A percentile compares a stretch with the other conserved stretches of the same genome.
Conservation (phyloP, 2,329 filamentous ascomycete species). For the Cladosporium sp. region DNA sequence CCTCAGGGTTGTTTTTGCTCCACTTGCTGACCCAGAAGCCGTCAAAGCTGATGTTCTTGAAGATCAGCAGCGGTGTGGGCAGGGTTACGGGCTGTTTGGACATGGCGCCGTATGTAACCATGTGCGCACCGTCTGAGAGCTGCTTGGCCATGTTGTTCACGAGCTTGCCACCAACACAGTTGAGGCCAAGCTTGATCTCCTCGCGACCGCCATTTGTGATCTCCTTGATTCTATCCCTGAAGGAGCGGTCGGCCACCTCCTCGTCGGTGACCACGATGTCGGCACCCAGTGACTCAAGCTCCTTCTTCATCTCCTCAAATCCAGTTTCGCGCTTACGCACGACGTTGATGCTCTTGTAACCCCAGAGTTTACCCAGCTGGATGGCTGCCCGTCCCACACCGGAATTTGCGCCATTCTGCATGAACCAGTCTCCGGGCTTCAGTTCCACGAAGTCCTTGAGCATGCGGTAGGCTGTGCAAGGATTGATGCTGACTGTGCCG, state of each 20-base stretch:
- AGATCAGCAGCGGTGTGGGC: conserved; percentile 83
- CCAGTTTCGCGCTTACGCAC: conserved; percentile 69
- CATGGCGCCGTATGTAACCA: conserved; percentile 97
- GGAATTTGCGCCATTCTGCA: conserved; percentile 95
- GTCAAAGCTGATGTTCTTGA: conserved; percentile 82
- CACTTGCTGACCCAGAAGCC: conserved; percentile 95
- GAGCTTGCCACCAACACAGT: conserved; percentile 88
- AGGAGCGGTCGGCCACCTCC: conserved; percentile 58
- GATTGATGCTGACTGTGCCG: conserved; percentile 87
- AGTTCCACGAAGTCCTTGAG: conserved; percentile 70
- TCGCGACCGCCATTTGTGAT: conserved; percentile 70
- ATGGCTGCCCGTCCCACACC: conserved; percentile 90
- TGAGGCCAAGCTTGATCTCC: conserved; percentile 72
- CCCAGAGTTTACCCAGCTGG: conserved; percentile 81
- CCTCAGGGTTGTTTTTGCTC: conserved; percentile 69
- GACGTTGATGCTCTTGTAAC: conserved; percentile 84
- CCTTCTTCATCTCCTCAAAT: conserved; percentile 60
- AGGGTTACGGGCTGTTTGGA: conserved; percentile 77
- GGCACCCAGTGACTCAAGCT: conserved; percentile 59
- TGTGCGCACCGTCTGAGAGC: conserved; percentile 60
- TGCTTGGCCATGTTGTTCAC: conserved; percentile 74
- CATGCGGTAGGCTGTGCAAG: conserved; percentile 91
- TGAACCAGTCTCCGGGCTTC: conserved; percentile 81
- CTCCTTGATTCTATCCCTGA: conserved; percentile 57
- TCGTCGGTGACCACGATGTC: conserved; percentile 60